Evolutionary conservation across 768 basidiomycete genomes (phyloP).

Genomic region (Termitomyces sp.): DNA sequence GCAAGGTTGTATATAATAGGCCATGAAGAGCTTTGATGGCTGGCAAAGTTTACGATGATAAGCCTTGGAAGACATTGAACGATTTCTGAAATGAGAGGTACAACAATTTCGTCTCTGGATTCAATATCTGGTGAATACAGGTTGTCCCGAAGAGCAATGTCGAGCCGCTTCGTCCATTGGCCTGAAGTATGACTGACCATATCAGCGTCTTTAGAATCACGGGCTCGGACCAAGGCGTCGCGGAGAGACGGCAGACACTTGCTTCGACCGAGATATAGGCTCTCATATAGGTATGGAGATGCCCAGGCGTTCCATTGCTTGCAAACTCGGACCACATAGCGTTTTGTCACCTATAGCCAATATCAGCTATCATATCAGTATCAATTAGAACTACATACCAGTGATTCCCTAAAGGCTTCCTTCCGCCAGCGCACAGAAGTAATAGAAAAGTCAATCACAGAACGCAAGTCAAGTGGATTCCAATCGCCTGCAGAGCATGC

Average conservation of each 20-base stretch:
- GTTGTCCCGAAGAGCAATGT: slow-evolving; percentile 15
- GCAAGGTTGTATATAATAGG: slow-evolving; percentile 8
- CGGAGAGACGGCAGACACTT: slow-evolving; percentile 7
- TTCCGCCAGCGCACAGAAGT: slow-evolving; percentile 10
- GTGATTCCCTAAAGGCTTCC: slow-evolving; percentile 12
- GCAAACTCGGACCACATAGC: slow-evolving; percentile 21
- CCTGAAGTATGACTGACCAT: background rate
- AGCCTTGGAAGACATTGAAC: slow-evolving; percentile 16
- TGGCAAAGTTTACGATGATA: slow-evolving; percentile 7
- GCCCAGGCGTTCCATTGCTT: slow-evolving; percentile 19
- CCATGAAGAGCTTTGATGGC: background rate
- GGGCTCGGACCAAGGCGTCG: slow-evolving; percentile 6
- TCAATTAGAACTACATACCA: slow-evolving; percentile 15
- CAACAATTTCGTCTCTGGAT: background rate
- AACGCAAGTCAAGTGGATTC: slow-evolving; percentile 17
- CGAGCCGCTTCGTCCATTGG: slow-evolving; percentile 15
- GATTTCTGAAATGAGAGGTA: slow-evolving; percentile 4
- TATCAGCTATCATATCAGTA: background rate
- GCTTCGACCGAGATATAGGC: slow-evolving; percentile 14
- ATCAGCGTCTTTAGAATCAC: background rate
- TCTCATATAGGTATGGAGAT: slow-evolving; percentile 21
- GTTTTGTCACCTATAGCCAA: slow-evolving; percentile 18
- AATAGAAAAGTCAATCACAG: slow-evolving; percentile 8
- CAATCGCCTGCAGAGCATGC: slow-evolving; percentile 18
- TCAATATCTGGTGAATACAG: background rate